These are phyloP conservation scores for Asclepias syriaca DNA, from an alignment of 257 asterid genomes.

Conservation along the genomic window DNA sequence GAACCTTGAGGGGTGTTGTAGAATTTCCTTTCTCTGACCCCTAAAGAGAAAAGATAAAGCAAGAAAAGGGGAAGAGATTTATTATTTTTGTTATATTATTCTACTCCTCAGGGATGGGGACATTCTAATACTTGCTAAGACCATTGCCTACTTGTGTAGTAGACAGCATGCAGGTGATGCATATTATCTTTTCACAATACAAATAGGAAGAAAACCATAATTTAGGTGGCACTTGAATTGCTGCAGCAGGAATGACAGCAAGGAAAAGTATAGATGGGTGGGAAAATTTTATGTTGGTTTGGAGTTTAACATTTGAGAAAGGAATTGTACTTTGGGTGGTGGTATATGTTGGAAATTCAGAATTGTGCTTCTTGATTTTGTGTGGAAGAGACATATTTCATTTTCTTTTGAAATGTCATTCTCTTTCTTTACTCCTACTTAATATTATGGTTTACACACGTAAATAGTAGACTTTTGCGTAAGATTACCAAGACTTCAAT, in stretches of 20 bases:
- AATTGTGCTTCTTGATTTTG: background rate
- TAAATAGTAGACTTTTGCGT: background rate
- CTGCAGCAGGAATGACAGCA: background rate
- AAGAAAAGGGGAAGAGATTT: background rate
- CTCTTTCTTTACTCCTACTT: background rate
- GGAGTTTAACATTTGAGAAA: background rate
- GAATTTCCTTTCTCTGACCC: background rate
- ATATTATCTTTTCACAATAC: background rate
- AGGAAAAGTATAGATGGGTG: background rate
- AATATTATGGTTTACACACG: background rate
- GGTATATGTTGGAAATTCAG: background rate
- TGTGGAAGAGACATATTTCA: background rate
- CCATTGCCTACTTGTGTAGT: background rate
- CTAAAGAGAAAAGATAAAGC: background rate
- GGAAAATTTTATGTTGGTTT: background rate
- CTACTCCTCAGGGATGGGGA: background rate
- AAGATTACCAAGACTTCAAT: background rate
- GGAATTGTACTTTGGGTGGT: background rate
- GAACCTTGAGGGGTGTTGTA: background rate
- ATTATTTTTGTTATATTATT: background rate
- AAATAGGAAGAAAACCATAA: background rate
- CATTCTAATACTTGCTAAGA: background rate
- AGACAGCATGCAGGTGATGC: background rate
- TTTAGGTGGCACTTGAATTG: background rate
- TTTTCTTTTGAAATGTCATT: background rate